Evolutionary conservation across 2,329 filamentous ascomycete species (phyloP).

Genomic region (Colletotrichum sublineola): DNA sequence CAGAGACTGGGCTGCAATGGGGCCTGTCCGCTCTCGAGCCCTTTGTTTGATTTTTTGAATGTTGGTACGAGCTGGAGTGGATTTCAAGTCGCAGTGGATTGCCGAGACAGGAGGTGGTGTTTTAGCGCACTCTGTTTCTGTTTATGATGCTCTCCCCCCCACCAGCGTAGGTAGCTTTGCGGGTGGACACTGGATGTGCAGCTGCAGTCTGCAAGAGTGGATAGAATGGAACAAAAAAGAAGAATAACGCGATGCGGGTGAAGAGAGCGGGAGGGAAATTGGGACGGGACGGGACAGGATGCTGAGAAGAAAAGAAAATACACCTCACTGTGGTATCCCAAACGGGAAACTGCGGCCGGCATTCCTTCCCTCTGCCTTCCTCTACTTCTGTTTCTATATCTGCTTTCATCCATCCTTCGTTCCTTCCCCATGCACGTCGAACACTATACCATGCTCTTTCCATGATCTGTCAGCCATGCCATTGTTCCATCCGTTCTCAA

Average conservation of each 20-base stretch:
- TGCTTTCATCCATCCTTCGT: neutral
- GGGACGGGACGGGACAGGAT: neutral
- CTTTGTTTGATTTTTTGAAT: neutral
- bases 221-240: neutral
- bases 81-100: constrained; percentile 37
- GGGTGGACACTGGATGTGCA: constrained; percentile 2
- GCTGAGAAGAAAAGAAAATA: neutral
- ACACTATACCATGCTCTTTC: constrained; percentile 1
- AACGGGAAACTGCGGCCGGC: neutral
- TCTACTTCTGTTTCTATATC: neutral
- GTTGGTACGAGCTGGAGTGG: constrained; percentile 31
- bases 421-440: neutral
- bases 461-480: constrained; percentile 4
- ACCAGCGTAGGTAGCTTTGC: neutral
- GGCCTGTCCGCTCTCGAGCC: constrained; percentile 27
- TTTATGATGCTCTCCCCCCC: constrained; percentile 10
- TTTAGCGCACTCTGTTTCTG: constrained; percentile 39
- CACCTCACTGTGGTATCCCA: neutral
- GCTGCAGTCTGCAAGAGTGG: constrained; percentile 31
- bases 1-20: neutral
- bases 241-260: neutral
- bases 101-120: constrained; percentile 30
- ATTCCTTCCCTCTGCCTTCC: constrained; percentile 15
- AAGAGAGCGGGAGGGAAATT: neutral
- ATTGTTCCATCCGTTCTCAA: neutral